Percentiles rank a stretch among this genome's conserved stretches.
Evolutionary conservation across 1,139 yeast genomes (phyloP).

Genomic region (Suhomyces taliae): DNA sequence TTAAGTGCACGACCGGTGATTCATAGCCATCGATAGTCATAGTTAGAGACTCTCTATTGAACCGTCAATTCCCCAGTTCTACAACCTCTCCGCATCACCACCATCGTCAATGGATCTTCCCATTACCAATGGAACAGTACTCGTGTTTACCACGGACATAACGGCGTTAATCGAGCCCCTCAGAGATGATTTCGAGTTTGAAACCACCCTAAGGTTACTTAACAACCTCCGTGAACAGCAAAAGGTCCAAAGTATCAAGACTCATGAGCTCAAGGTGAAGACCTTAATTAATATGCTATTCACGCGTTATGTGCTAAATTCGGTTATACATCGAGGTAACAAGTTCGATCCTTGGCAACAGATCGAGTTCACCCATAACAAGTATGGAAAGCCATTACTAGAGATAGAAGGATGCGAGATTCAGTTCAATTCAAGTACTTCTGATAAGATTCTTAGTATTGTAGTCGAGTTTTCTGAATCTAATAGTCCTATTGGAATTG

Average conservation of each 20-base stretch:
- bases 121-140: neutral
- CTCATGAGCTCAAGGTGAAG: slow-evolving; percentile 17
- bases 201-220: slow-evolving; percentile 33
- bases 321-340: slow-evolving; percentile 11
- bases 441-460: slow-evolving; percentile 49
- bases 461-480: slow-evolving; percentile 33
- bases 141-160: slow-evolving; percentile 20
- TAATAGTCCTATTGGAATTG: slow-evolving; percentile 52
- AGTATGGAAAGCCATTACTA: slow-evolving; percentile 39
- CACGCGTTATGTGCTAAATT: slow-evolving; percentile 27
- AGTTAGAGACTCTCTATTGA: too few relatives aligned
- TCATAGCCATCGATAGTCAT: too few relatives aligned
- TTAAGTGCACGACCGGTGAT: too few relatives aligned
- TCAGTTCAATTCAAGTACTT: slow-evolving; percentile 56
- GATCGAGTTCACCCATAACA: slow-evolving; percentile 24
- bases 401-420: slow-evolving; percentile 18
- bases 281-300: slow-evolving; percentile 25
- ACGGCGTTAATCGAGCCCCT: slow-evolving; percentile 19
- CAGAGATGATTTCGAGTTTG: slow-evolving; percentile 38
- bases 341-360: slow-evolving; percentile 19
- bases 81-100: too few relatives aligned
- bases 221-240: slow-evolving; percentile 37
- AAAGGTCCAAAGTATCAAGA: slow-evolving; percentile 31
- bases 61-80: too few relatives aligned
- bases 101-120: neutral